phyloP scores from a whole-genome alignment of 345 rosid genomes.

The Gossypium australe region DNA sequence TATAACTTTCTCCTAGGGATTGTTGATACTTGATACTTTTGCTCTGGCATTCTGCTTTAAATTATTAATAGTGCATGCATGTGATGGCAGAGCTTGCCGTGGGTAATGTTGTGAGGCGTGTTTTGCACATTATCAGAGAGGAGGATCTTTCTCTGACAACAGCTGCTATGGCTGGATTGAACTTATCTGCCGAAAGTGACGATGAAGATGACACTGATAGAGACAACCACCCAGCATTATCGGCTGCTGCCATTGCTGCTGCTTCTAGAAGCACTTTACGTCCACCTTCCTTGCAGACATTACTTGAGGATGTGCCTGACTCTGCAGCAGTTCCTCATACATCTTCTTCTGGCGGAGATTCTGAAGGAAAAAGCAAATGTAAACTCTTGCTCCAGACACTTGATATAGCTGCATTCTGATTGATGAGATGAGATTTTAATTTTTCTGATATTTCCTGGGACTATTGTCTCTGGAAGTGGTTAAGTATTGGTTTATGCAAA shows the following conservation, averaged over 20 bases:
- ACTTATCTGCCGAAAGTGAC: conserved; percentile 67
- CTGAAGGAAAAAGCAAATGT: conserved; percentile 97
- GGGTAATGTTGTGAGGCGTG: conserved; percentile 92
- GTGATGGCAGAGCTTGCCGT: conserved; percentile 89
- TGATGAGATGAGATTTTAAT: neutral
- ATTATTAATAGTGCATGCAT: neutral
- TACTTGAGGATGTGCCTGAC: conserved; percentile 77
- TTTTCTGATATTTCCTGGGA: neutral
- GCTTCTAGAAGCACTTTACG: conserved; percentile 88
- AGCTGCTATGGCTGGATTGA: conserved; percentile 74
- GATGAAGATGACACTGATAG: conserved; percentile 55
- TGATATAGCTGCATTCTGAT: neutral
- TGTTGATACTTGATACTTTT: conserved; percentile 16
- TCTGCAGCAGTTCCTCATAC: conserved; percentile 59
- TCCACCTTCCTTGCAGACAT: conserved; percentile 88
- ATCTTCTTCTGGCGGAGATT: conserved; percentile 95
- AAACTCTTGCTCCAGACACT: neutral
- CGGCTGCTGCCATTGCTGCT: conserved; percentile 94
- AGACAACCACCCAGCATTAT: conserved; percentile 54
- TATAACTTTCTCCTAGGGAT: neutral
- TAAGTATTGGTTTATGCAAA: neutral
- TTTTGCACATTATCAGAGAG: conserved; percentile 90
- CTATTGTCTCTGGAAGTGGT: conserved; percentile 1
- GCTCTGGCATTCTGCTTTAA: neutral
- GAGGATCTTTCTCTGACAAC: conserved; percentile 80